These are phyloP conservation scores for Alternaria dauci DNA, from an alignment of 2,329 filamentous ascomycete species.

Conservation along the genomic window DNA sequence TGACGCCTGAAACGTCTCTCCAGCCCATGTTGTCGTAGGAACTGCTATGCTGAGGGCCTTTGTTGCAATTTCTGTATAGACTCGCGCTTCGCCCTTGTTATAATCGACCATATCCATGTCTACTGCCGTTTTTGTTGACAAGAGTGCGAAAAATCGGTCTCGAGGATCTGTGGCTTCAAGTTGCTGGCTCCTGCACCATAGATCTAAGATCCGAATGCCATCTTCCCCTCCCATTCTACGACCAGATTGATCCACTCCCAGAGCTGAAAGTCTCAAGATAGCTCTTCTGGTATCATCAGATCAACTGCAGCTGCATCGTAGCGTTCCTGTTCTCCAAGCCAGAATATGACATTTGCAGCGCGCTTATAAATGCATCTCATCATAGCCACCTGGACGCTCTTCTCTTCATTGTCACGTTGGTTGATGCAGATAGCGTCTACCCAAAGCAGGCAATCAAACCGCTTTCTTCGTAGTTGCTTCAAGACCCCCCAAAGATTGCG, in stretches of 20 bases:
- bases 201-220: neutral
- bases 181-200: constrained; percentile 16
- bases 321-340: constrained; percentile 15
- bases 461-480: neutral
- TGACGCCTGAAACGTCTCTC: neutral
- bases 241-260: neutral
- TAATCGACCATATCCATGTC: constrained; percentile 13
- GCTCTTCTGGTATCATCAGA: neutral
- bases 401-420: constrained; percentile 12
- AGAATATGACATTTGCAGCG: constrained; percentile 17
- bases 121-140: constrained; percentile 13
- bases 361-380: constrained; percentile 20
- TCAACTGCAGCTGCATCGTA: constrained; percentile 11
- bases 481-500: neutral
- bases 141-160: constrained; percentile 19
- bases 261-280: neutral
- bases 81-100: neutral
- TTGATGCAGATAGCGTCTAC: too few species aligned
- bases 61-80: neutral
- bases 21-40: neutral
- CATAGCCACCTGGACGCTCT: constrained; percentile 15
- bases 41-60: neutral
- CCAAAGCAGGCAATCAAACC: constrained; percentile 7
- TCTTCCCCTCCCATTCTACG: neutral
- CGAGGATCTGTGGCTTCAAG: constrained; percentile 17